Conservation (phyloP, 139 green algal species). For the Volvox africanus region DNA sequence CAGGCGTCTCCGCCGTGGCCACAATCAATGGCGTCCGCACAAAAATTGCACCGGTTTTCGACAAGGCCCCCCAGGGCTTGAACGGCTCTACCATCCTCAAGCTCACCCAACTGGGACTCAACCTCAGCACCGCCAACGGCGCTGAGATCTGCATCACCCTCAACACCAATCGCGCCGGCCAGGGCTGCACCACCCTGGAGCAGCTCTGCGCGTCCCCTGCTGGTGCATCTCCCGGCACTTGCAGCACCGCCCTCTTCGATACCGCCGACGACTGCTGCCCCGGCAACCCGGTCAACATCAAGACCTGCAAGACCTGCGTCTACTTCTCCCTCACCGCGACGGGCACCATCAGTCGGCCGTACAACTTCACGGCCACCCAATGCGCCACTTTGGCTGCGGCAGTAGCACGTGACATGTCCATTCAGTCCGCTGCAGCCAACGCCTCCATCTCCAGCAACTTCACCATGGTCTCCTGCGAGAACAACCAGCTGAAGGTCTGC, state of each 20-base stretch:
- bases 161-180: not conserved
- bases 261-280: conserved; percentile 4
- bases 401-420: not conserved
- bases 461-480: not conserved
- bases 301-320: not conserved
- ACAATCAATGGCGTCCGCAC: conserved; percentile 17
- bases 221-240: not conserved
- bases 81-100: not conserved
- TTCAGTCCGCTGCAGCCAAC: too few species aligned
- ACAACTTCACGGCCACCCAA: not conserved
- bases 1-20: not conserved
- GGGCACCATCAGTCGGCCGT: not conserved
- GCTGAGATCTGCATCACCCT: conserved; percentile 9
- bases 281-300: not conserved
- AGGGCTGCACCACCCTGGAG: conserved; percentile 14
- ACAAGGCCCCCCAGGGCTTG: not conserved
- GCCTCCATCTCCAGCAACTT: not conserved
- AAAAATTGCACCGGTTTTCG: not conserved
- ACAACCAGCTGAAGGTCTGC: conserved; percentile 10
- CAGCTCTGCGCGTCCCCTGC: conserved; percentile 1
- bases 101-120: conserved; percentile 29
- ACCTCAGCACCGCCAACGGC: conserved; percentile 12
- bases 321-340: not conserved
- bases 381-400: not conserved
- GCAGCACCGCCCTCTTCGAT: conserved; percentile 7